Conservation (phyloP, 306 rosid genomes). For the Fragaria iinumae region DNA sequence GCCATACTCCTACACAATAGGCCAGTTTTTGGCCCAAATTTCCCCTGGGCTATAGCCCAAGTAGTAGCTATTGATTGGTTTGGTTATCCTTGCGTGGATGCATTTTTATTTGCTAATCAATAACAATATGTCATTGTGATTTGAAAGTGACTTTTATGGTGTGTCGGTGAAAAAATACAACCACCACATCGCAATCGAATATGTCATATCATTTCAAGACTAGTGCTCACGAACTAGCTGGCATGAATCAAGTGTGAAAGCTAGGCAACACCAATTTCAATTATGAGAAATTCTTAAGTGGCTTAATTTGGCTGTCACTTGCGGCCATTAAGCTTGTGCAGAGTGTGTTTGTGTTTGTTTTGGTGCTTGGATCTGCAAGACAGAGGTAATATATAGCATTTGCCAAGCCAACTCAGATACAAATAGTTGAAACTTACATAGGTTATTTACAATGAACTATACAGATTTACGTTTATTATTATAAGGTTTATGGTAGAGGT, state of each 20-base stretch:
- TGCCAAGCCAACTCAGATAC: neutral
- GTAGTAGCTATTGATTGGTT: too few species aligned
- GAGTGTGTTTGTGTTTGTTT: neutral
- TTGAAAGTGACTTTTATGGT: neutral
- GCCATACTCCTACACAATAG: too few species aligned
- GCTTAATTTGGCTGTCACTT: neutral
- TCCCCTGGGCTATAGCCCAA: too few species aligned
- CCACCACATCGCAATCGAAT: neutral
- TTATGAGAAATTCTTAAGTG: neutral
- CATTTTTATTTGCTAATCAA: too few species aligned
- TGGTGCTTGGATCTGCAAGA: neutral
- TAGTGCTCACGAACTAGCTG: too few species aligned
- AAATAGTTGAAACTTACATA: too few species aligned
- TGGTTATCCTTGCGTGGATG: too few species aligned
- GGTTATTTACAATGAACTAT: too few species aligned
- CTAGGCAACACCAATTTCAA: neutral
- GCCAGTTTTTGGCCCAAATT: too few species aligned
- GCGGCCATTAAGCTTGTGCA: neutral
- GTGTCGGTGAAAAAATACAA: neutral
- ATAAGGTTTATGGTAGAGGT: too few species aligned
- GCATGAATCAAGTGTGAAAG: neutral
- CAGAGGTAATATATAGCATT: neutral
- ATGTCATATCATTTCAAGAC: neutral
- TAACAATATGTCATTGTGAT: too few species aligned
- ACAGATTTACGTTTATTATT: too few species aligned